A percentile compares a stretch with the other conserved stretches of the same genome.
Conservation (phyloP, 2,329 filamentous ascomycete genomes). For the Drechslerella coelobrocha region DNA sequence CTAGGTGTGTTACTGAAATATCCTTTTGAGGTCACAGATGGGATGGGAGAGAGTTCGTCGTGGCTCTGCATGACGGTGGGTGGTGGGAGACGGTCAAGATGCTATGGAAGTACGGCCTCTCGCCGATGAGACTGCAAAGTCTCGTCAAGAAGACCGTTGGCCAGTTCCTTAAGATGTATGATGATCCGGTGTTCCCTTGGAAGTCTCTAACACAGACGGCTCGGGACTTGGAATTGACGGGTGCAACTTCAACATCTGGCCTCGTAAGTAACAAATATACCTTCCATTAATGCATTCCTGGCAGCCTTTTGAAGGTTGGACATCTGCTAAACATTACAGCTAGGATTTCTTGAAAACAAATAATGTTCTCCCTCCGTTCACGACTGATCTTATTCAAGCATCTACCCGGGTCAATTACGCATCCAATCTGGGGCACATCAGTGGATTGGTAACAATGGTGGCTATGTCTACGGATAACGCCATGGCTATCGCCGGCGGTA, state of each 20-base stretch:
- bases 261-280: slow-evolving; percentile 13
- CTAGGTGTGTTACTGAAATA: too few relatives aligned
- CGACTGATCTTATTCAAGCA: slow-evolving; percentile 84
- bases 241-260: slow-evolving; percentile 74
- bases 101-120: slow-evolving; percentile 82
- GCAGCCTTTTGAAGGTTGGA: too few relatives aligned
- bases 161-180: slow-evolving; percentile 80
- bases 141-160: slow-evolving; percentile 74
- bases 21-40: slow-evolving; percentile 69
- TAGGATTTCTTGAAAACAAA: slow-evolving; percentile 73
- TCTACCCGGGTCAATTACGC: slow-evolving; percentile 94
- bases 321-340: slow-evolving; percentile 47
- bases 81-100: slow-evolving; percentile 85
- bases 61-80: slow-evolving; percentile 67
- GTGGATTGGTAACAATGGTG: slow-evolving; percentile 88
- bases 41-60: slow-evolving; percentile 79
- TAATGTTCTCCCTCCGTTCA: slow-evolving; percentile 71
- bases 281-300: not conserved
- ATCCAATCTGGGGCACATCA: slow-evolving; percentile 82
- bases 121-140: slow-evolving; percentile 74
- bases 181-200: slow-evolving; percentile 83
- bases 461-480: slow-evolving; percentile 89
- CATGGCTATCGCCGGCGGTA: slow-evolving; percentile 79
- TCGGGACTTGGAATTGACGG: slow-evolving; percentile 71
- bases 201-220: slow-evolving; percentile 73